Percentiles rank a stretch among this genome's conserved stretches.
These are phyloP conservation scores for Gentiana macrophylla DNA, from an alignment of 257 asterid species.

Conservation along the genomic window DNA sequence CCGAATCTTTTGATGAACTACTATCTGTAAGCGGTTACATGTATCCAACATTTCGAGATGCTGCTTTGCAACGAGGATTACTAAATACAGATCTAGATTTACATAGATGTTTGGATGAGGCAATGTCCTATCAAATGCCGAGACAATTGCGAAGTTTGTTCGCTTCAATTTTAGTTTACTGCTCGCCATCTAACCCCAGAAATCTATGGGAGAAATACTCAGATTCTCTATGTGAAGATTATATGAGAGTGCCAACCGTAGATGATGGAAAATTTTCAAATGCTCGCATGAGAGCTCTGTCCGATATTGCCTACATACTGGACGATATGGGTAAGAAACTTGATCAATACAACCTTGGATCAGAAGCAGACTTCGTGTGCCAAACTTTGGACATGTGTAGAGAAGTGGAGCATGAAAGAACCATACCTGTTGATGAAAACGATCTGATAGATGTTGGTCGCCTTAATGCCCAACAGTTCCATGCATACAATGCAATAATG, in stretches of 20 bases:
- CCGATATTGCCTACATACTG: neutral
- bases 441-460: no score
- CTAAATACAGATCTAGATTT: neutral
- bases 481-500: neutral
- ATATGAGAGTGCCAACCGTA: neutral
- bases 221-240: neutral
- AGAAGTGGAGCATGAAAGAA: no score
- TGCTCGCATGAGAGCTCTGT: neutral
- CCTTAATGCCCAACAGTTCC: no score
- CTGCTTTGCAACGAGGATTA: neutral
- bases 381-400: no score
- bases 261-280: neutral
- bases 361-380: no score
- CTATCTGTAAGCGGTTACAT: neutral
- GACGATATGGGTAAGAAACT: neutral
- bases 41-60: neutral
- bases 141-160: neutral
- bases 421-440: no score
- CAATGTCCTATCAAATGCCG: neutral
- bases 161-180: neutral
- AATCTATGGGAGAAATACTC: neutral
- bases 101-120: neutral
- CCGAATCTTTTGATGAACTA: no score
- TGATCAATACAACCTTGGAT: no score
- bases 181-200: neutral